Percentiles rank a stretch among this genome's conserved stretches.
phyloP scores from a whole-genome alignment of 805 yeast species.

The Yarrowia alimentaria region DNA sequence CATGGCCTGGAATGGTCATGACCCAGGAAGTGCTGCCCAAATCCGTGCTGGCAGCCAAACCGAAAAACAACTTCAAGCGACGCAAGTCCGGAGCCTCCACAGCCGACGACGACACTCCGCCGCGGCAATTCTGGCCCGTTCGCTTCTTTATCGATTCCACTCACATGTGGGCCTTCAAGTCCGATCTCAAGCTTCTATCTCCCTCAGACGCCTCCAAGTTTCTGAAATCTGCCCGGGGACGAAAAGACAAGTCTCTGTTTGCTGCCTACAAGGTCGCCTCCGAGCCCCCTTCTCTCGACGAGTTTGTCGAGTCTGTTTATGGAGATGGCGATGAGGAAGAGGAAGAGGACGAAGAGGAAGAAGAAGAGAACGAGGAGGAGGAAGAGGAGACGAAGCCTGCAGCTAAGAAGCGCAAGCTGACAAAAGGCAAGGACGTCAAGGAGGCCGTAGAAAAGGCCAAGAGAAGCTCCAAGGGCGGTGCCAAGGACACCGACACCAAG shows the following conservation, averaged over 20 bases:
- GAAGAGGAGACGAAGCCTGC: slow-evolving; percentile 22
- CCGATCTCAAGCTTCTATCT: slow-evolving; percentile 51
- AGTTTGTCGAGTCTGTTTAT: slow-evolving; percentile 45
- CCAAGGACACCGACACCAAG: background rate
- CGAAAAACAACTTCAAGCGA: slow-evolving; percentile 52
- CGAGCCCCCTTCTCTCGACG: slow-evolving; percentile 51
- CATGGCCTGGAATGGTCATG: slow-evolving; percentile 80
- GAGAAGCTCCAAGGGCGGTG: background rate
- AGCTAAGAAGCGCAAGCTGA: slow-evolving; percentile 19
- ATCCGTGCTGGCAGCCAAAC: slow-evolving; percentile 35
- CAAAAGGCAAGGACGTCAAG: slow-evolving; percentile 16
- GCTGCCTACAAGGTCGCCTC: slow-evolving; percentile 56
- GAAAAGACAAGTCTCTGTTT: slow-evolving; percentile 46
- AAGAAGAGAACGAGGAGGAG: slow-evolving; percentile 30
- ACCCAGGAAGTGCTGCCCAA: slow-evolving; percentile 33
- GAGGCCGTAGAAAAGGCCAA: slow-evolving; percentile 12
- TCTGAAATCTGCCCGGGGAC: slow-evolving; percentile 40
- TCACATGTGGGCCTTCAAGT: slow-evolving; percentile 60
- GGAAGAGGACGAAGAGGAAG: slow-evolving; percentile 41
- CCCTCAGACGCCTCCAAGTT: slow-evolving; percentile 46
- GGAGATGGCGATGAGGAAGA: slow-evolving; percentile 38
- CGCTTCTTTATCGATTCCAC: slow-evolving; percentile 72
- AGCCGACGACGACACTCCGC: no score
- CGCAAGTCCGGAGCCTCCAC: no score
- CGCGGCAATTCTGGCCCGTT: slow-evolving; percentile 50